A percentile compares a stretch with the other conserved stretches of the same genome.
phyloP scores from a whole-genome alignment of 257 asterid species.

The Solanum corneliomulleri region DNA sequence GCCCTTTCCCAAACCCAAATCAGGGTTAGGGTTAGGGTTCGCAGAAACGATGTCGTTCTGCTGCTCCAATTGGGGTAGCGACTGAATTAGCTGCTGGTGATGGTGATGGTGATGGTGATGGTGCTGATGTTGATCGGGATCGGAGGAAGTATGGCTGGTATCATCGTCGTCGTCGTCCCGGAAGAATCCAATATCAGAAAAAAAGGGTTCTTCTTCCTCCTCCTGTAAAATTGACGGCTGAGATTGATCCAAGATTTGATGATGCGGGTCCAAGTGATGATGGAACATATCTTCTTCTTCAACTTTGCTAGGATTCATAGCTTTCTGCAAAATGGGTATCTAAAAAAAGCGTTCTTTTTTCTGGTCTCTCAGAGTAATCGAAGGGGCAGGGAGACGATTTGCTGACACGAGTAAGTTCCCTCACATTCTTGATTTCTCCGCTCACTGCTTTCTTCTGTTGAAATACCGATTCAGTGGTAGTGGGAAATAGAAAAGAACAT shows the following conservation, averaged over 20 bases:
- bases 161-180: slow-evolving; percentile 77
- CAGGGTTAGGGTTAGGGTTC: slow-evolving; percentile 48
- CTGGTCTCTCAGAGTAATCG: neutral
- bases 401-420: neutral
- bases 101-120: slow-evolving; percentile 1
- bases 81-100: slow-evolving; percentile 14
- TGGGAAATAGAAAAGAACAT: neutral
- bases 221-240: slow-evolving; percentile 40
- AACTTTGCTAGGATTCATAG: slow-evolving; percentile 64
- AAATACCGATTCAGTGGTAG: neutral
- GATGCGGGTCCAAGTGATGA: slow-evolving; percentile 32
- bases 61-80: slow-evolving; percentile 5
- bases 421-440: neutral
- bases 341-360: neutral
- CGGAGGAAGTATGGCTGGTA: slow-evolving; percentile 72
- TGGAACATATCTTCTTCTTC: slow-evolving; percentile 53
- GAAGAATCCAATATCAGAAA: slow-evolving; percentile 58
- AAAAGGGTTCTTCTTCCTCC: slow-evolving; percentile 58
- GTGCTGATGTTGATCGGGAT: slow-evolving; percentile 29
- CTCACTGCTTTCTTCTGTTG: neutral
- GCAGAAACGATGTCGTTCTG: slow-evolving; percentile 14
- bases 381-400: neutral
- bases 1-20: neutral
- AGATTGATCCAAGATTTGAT: slow-evolving; percentile 26
- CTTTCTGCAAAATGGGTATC: neutral